Conservation (phyloP, 805 yeast species). For the Ogataea nakhonphanomensis region DNA sequence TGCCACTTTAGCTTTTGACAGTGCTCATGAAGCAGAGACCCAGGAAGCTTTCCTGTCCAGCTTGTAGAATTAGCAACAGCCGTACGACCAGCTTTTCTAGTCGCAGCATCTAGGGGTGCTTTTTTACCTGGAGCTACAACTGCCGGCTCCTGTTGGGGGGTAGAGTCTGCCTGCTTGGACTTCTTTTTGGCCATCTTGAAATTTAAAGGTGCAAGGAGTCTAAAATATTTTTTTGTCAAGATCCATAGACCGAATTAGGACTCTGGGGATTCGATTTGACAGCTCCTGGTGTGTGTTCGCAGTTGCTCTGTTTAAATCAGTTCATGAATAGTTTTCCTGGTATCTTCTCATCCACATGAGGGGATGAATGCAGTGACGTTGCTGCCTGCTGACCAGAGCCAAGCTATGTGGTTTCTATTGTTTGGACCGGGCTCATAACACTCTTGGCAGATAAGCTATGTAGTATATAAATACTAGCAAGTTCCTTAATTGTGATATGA, state of each 20-base stretch:
- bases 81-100: slow-evolving; percentile 17
- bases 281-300: too few relatives aligned
- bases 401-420: neutral
- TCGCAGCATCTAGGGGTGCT: slow-evolving; percentile 5
- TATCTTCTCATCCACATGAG: too few relatives aligned
- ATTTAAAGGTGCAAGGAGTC: slow-evolving; percentile 10
- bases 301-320: too few relatives aligned
- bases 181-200: slow-evolving; percentile 10
- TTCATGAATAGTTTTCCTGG: too few relatives aligned
- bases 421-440: slow-evolving; percentile 4
- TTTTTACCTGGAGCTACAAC: slow-evolving; percentile 1
- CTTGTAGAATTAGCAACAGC: slow-evolving; percentile 67
- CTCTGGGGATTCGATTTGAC: too few relatives aligned
- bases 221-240: neutral
- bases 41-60: slow-evolving; percentile 96
- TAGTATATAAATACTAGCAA: neutral
- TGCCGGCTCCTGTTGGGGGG: neutral
- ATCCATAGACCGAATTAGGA: neutral
- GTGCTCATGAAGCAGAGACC: slow-evolving; percentile 77
- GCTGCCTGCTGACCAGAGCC: neutral
- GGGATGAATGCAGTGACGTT: too few relatives aligned
- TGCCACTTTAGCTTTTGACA: slow-evolving; percentile 91
- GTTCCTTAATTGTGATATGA: neutral
- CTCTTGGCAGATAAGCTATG: slow-evolving; percentile 8
- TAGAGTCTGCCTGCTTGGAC: neutral